Conservation (phyloP, 2,329 filamentous ascomycete species). For the Aspergillus ibericus region DNA sequence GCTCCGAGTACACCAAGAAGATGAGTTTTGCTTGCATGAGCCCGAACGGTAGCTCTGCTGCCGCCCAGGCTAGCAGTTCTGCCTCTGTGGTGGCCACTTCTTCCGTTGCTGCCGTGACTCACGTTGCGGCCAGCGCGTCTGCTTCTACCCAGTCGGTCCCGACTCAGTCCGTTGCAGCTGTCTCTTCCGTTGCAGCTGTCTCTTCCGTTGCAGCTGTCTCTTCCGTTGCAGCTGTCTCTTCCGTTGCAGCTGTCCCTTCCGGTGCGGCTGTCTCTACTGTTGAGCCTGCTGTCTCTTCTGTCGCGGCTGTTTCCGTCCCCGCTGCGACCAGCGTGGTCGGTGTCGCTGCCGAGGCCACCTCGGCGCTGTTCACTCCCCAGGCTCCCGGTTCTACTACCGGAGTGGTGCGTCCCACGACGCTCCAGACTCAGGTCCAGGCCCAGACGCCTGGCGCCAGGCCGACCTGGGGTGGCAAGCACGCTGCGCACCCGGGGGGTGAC, state of each 20-base stretch:
- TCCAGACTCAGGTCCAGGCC: neutral
- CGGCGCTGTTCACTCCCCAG: neutral
- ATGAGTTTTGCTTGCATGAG: slow-evolving; percentile 31
- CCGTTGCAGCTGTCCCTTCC: too few relatives aligned
- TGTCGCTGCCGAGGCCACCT: neutral
- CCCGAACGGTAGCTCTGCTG: neutral
- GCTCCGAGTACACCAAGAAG: slow-evolving; percentile 18
- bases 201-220: too few relatives aligned
- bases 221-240: neutral
- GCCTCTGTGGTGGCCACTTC: neutral
- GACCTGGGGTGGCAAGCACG: neutral
- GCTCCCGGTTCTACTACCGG: neutral
- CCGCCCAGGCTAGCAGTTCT: neutral
- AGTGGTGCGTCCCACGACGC: neutral
- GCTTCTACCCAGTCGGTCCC: too few relatives aligned
- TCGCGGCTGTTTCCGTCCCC: too few relatives aligned
- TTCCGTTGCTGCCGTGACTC: neutral
- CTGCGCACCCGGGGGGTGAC: neutral
- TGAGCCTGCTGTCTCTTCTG: too few relatives aligned
- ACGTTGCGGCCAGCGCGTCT: neutral
- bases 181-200: too few relatives aligned
- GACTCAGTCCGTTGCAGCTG: too few relatives aligned
- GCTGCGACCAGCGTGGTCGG: neutral
- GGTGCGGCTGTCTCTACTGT: too few relatives aligned
- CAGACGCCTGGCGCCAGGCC: neutral